Base-by-base conservation (phyloP, 106 monocot species). In the Vanilla planifolia region DNA sequence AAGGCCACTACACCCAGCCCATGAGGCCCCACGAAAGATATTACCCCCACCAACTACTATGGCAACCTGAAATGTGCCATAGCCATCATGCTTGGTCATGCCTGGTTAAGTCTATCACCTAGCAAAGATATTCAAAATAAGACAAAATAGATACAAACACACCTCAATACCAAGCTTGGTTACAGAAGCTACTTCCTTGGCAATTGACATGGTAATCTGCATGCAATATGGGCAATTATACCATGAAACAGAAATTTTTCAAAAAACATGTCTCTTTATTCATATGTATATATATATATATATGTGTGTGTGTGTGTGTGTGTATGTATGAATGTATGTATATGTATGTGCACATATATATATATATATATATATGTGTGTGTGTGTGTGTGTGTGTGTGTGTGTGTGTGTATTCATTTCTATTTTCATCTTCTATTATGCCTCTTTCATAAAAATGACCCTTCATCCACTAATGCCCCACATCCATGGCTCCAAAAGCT, bases 31-130 rank as follows among this genome's bases (percentile, higher is more conserved):
- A 44, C 95, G 86, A 41, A 96, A 96, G 37, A 96, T 86, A 68
- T 96, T 96, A 21, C 96, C 96, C 0, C 96, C 90, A 21, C 96
- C 96, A 74, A 96, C 96, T 6, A 96, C 96, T 58, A 96, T 87
- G 60, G 96, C 96, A 52, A 96, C 96, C 90, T 96, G 55, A 42
- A 50, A 41, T 24, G 4, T 13, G 8, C 39, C 48, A 40, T 14
- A 47, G 9, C 28, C 3, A 11, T 24, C 13, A 0, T 30, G 26
- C 8, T 37, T 41, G 24, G 51, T 67, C 6, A 60, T 17, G 24
- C 27, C 50, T 43, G 36, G n/a, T n/a, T 10, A 36, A 46, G 4
- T 30, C 6, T 53, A 53, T 28, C 53, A 30, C 53, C 53, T 53
- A 53, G 32, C 1, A 40, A 40, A 9, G 40, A 6, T 40, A 40